Base-by-base conservation (phyloP, 2,329 filamentous ascomycete genomes). In the Paracoccidioides lutzii region DNA sequence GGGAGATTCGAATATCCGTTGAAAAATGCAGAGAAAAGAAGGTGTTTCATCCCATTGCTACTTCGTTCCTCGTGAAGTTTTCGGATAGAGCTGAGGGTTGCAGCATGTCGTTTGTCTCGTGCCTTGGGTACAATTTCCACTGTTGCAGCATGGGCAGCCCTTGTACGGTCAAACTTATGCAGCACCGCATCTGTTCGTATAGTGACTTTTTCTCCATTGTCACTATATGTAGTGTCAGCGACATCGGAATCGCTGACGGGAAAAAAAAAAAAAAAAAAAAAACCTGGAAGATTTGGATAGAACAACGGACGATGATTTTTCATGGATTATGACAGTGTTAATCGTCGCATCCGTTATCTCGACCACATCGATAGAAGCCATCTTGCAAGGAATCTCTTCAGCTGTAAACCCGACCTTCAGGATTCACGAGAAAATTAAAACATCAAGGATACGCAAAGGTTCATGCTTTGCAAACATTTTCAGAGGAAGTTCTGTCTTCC, bases 141-240 rank as follows among this genome's bases (percentile, higher is more conserved):
- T 42, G 50, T 38, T 12, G 50, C 50, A 15, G 28, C 38, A 14
- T 52, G 12, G 38, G 50, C 50, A 32, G 50, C 50, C 28, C 50
- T 52, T 12, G 41, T 28, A 10, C 50, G 38, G 50, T 52, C 50
- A 35, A 52, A 52, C 3, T 40, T 22, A 43, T 41, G 37, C 2
- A 52, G 40, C 50, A 52, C 42, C 33, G 50, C 50, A 43, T 52
- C 50, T 30, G 50, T 52, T 42, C 37, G 32, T n/a, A 52, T 38
- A 8, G 38, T 52, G 50, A 52, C 6, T 33, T 52, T 52, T 52
- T 52, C 50, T 30, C 38, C 50, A 15, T 41, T 12, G 3, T 40
- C 28, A n/a, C 50, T 52, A 30, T 35, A n/a, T 22, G 28, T 12
- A 32, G 4, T 15, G 50, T 52, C 42, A 52, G 38, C 50, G 22